Conservation (phyloP, 2,329 filamentous ascomycete genomes). For the Davidsoniella australis region DNA sequence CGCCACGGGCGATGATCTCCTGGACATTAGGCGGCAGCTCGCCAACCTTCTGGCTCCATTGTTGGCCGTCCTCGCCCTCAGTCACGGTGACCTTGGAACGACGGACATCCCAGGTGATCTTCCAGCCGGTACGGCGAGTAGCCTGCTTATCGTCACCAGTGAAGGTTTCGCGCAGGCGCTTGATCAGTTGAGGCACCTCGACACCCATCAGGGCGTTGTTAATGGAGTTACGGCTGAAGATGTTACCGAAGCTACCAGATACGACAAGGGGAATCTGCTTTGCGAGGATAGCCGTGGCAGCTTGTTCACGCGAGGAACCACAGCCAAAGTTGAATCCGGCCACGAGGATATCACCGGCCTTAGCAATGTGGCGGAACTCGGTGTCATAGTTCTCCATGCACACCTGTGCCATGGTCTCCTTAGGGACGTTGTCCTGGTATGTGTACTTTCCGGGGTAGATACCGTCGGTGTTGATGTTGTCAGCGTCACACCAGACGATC, state of each 20-base stretch:
- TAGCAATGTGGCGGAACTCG: slow-evolving; percentile 45
- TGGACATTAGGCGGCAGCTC: slow-evolving; percentile 76
- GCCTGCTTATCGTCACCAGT: slow-evolving; percentile 28
- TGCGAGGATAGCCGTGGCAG: slow-evolving; percentile 71
- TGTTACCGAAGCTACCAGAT: slow-evolving; percentile 67
- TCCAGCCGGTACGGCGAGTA: slow-evolving; percentile 70
- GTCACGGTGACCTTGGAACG: slow-evolving; percentile 53
- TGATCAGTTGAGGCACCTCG: slow-evolving; percentile 49
- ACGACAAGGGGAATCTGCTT: slow-evolving; percentile 68
- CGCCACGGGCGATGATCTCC: slow-evolving; percentile 62
- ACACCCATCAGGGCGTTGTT: slow-evolving; percentile 63
- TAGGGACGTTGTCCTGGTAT: slow-evolving; percentile 69
- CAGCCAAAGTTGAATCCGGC: slow-evolving; percentile 80
- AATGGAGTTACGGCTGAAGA: slow-evolving; percentile 63
- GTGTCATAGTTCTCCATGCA: slow-evolving; percentile 92
- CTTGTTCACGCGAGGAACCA: slow-evolving; percentile 67
- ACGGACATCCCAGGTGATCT: slow-evolving; percentile 61
- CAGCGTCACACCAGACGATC: slow-evolving; percentile 69
- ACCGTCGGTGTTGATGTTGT: slow-evolving; percentile 77
- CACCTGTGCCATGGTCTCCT: slow-evolving; percentile 68
- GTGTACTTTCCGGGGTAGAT: slow-evolving; percentile 86
- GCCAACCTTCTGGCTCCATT: slow-evolving; percentile 67
- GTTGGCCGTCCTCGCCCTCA: slow-evolving; percentile 48
- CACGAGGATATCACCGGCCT: slow-evolving; percentile 64
- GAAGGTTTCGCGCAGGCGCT: slow-evolving; percentile 39